Base-by-base conservation (phyloP, 2,329 filamentous ascomycete species). In the Mycogone perniciosa region DNA sequence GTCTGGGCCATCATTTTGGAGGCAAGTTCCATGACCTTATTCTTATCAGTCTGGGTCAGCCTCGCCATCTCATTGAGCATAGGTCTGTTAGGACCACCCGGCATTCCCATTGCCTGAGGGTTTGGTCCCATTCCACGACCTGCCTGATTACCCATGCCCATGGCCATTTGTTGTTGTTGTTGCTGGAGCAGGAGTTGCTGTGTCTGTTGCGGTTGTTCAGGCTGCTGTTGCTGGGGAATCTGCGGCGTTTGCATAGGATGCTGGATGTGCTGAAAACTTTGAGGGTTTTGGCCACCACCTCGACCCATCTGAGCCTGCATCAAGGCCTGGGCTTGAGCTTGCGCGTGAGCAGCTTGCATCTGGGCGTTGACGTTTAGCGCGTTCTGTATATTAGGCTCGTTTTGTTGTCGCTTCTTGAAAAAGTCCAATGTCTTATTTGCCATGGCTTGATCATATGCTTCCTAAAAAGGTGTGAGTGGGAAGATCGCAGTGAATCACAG, bases 181-280 rank as follows among this genome's bases (percentile, higher is more conserved):
- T 68, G 65, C 41, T 59, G 62, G 34, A 62, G 61, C 26, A 59
- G 56, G 10, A 52, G 53, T 13, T 54, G 55, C 38, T 59, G 61
- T 31, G 54, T 52, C 13, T 57, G 60, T 29, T 63, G 60, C 11
- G 52, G 52, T 45, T 64, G 64, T 47, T 67, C 62, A 30, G 62
- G 63, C 39, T 67, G 64, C 51, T 77, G 77, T 46, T 73, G 51
- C 27, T 53, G 51, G 5, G 41, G 29, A 38, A 47, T 51, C 48
- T 64, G 64, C 45, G 65, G 60, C 20, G 64, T 60, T 41, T 67
- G 65, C 52, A 81, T 80, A 50, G 73, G 76, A 49, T 80, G 79
- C 52, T 81, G 79, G 34, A 82, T 70, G 44, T 77, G 74, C 54
- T 79, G 79, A 52, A 84, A 82, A 1, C 71, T 74, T 57, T 75